Evolutionary conservation across 176 grass and related monocot species (phyloP).

Genomic region (Alopecurus myosuroides): DNA sequence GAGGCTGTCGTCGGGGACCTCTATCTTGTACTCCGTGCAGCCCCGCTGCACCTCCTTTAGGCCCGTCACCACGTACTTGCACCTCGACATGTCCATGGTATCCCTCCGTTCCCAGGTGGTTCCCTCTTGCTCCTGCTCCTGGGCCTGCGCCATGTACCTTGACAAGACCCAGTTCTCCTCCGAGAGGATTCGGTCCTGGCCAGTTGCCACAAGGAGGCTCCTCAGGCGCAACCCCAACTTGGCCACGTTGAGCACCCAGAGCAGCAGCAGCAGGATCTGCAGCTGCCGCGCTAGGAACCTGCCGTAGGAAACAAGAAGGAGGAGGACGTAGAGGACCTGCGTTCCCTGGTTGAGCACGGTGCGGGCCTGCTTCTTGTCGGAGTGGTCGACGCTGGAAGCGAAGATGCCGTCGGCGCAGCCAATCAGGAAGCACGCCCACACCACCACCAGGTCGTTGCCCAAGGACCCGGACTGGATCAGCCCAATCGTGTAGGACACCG

Average conservation of each 20-base stretch:
- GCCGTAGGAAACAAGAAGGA: not conserved
- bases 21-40: not conserved
- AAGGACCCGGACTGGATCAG: constrained; percentile 13
- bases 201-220: not conserved
- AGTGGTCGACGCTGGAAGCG: not conserved
- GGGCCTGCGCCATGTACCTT: constrained; percentile 1
- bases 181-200: not conserved
- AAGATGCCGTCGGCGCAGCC: constrained; percentile 13
- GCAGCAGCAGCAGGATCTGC: not conserved
- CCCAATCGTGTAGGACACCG: constrained; percentile 19
- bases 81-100: not conserved
- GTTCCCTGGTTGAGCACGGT: not conserved
- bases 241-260: not conserved
- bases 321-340: not conserved
- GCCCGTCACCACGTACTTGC: not conserved
- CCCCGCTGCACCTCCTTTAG: not conserved
- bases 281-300: not conserved
- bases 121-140: not conserved
- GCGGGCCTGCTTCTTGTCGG: not conserved
- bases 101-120: not conserved
- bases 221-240: constrained; percentile 1
- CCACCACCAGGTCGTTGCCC: not conserved
- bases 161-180: not conserved
- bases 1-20: not conserved
- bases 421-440: constrained; percentile 19